Percentiles rank a stretch among this genome's conserved stretches.
These are phyloP conservation scores for Exophiala spinifera DNA, from an alignment of 2,329 filamentous ascomycete genomes.

Conservation along the genomic window DNA sequence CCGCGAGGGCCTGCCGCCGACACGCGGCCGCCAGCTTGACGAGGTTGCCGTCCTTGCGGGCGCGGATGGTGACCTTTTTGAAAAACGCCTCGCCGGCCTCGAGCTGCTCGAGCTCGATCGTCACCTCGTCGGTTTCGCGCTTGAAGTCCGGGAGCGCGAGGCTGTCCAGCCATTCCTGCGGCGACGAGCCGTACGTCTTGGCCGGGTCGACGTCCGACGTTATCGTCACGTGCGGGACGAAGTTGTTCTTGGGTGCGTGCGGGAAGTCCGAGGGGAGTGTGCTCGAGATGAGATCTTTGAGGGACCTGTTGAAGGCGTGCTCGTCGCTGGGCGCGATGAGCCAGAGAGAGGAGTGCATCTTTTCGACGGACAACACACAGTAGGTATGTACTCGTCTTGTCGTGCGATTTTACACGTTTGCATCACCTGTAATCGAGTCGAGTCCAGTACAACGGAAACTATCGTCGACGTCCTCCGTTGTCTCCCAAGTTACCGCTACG, in stretches of 20 bases:
- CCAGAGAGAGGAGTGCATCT: conserved; percentile 16
- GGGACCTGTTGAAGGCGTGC: conserved; percentile 18
- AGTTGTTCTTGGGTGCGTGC: conserved; percentile 8
- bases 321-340: conserved; percentile 16
- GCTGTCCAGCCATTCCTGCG: conserved; percentile 19
- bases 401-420: no score
- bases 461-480: no score
- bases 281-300: conserved; percentile 15
- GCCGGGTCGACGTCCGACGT: conserved; percentile 18
- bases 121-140: conserved; percentile 13
- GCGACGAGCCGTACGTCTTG: conserved; percentile 10
- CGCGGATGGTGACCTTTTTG: conserved; percentile 19
- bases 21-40: conserved; percentile 16
- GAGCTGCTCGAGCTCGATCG: conserved; percentile 17
- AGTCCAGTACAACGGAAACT: no score
- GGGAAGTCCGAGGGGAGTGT: conserved; percentile 19
- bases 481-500: no score
- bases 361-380: no score
- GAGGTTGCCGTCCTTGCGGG: conserved; percentile 16
- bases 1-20: conserved; percentile 3
- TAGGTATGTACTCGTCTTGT: no score
- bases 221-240: conserved; percentile 15
- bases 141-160: conserved; percentile 16
- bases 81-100: conserved; percentile 21
- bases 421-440: no score